Evolutionary conservation across 2,329 filamentous ascomycete genomes (phyloP), one percentile per base, ranked within the genome.

Genomic region (Lasiodiplodia sp.): DNA sequence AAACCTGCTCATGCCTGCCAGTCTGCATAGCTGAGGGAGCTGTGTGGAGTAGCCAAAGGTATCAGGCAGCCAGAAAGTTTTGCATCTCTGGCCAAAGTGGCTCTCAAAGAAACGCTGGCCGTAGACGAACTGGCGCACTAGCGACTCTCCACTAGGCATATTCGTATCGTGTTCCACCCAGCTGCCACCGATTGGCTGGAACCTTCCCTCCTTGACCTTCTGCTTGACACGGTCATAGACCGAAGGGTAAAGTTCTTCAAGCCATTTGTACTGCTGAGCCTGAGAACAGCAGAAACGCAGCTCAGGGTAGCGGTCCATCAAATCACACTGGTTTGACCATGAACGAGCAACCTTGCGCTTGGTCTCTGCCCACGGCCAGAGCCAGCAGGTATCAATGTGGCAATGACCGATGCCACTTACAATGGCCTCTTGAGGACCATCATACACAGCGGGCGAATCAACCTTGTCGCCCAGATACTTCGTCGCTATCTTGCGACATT

Each of bases 81-180:
- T 88, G 80, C 91, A 95, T 71, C 96, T 89, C 75, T 92, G 87
- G 53, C 96, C 96, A 78, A 99, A 99, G 73, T 93, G 90, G 79
- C 91, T 92, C 80, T 99, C 92, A 73, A 97, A 99, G 82, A 95
- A 97, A 51, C 96, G 87, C 78, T 99, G 96, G 3, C 96, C 96
- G 74, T 97, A 97, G 60, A 99, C 79, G 77, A 99, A 99, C 78
- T 99, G 96, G 52, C 96, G 89, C 57, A 96, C 91, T 47, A 99
- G 86, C 2, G 95, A 97, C 81, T 99, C 96, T 58, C 96, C 96
- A 75, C 94, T 95, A 0, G 96, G 96, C 86, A 99, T 87, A 77
- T 99, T 99, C 71, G 96, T 99, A 78, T 99, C 96, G 77, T 99
- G 96, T 78, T 99, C 96, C 18, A 99, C 95, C 96, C 96, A 99